A percentile compares a stretch with the other conserved stretches of the same genome.
These are phyloP conservation scores for Ogataea salicorniae DNA, from an alignment of 805 yeast species.

Conservation along the genomic window DNA sequence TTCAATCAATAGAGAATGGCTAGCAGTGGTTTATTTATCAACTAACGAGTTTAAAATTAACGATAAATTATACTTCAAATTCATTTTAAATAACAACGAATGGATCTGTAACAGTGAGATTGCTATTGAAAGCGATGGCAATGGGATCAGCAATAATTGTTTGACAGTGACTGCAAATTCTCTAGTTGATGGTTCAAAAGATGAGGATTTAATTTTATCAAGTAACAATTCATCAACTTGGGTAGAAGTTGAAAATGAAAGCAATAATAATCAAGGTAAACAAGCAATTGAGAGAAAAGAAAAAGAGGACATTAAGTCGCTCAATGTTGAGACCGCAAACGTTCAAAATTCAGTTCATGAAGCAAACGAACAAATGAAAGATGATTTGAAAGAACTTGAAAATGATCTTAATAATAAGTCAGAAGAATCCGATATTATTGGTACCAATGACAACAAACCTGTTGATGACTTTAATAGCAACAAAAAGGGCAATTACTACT, in stretches of 20 bases:
- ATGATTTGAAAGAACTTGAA: no score
- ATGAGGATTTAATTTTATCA: constrained; percentile 1
- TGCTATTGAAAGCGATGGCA: no score
- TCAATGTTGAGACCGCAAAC: not conserved
- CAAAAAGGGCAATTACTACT: constrained; percentile 10
- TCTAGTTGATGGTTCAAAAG: not conserved
- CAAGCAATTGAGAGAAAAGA: no score
- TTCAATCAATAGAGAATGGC: no score
- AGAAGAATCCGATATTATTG: not conserved
- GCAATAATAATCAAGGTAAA: no score
- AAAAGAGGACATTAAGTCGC: no score
- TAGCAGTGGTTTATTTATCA: no score
- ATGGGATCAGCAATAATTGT: constrained; percentile 25
- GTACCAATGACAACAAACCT: not conserved
- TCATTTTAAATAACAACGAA: no score
- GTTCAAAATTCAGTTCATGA: not conserved
- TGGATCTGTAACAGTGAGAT: no score
- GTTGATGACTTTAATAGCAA: not conserved
- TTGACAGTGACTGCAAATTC: constrained; percentile 3
- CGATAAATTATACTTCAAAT: no score
- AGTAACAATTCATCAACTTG: constrained; percentile 9
- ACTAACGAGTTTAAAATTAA: no score
- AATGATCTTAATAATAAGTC: no score
- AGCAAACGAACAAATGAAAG: not conserved
- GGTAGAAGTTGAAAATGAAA: constrained; percentile 10